Percentiles rank a stretch among this genome's conserved stretches.
These are phyloP conservation scores for Calycina herbarum DNA, from an alignment of 2,329 filamentous ascomycete species.

Conservation along the genomic window DNA sequence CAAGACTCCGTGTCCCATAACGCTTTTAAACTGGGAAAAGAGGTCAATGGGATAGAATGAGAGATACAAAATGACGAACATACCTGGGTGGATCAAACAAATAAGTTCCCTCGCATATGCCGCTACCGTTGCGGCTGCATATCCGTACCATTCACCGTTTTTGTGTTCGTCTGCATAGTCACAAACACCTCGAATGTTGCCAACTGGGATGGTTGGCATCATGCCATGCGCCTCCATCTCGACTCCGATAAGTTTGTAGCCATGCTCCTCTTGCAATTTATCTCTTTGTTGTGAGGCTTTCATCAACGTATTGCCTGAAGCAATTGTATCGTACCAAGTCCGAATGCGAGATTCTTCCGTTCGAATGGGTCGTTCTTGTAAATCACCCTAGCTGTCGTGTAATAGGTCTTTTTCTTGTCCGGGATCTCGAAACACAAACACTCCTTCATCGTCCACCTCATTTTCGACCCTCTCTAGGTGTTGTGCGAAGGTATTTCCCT, in stretches of 20 bases:
- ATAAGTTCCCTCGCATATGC: conserved; percentile 17
- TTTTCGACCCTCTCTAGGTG: no score
- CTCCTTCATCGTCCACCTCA: no score
- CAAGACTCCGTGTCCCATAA: no score
- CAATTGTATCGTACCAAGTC: conserved; percentile 19
- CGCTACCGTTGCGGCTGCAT: conserved; percentile 16
- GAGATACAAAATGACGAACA: no score
- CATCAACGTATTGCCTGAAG: conserved; percentile 18
- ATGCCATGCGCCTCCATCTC: conserved; percentile 22
- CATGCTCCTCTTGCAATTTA: background rate
- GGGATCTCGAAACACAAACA: no score
- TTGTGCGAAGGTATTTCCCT: no score
- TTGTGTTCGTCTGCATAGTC: conserved; percentile 23
- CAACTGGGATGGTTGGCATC: conserved; percentile 15
- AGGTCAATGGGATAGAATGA: no score
- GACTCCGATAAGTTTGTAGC: conserved; percentile 14
- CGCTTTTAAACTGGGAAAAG: no score
- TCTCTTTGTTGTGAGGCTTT: conserved; percentile 9
- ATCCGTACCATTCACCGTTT: conserved; percentile 17
- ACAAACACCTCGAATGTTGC: conserved; percentile 23
- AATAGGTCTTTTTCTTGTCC: no score
- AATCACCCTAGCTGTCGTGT: no score
- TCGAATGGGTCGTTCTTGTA: no score
- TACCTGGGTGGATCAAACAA: background rate
- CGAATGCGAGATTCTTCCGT: no score